These are phyloP conservation scores for Yamadazyma philogaea DNA, from an alignment of 805 yeast genomes.

Conservation along the genomic window DNA sequence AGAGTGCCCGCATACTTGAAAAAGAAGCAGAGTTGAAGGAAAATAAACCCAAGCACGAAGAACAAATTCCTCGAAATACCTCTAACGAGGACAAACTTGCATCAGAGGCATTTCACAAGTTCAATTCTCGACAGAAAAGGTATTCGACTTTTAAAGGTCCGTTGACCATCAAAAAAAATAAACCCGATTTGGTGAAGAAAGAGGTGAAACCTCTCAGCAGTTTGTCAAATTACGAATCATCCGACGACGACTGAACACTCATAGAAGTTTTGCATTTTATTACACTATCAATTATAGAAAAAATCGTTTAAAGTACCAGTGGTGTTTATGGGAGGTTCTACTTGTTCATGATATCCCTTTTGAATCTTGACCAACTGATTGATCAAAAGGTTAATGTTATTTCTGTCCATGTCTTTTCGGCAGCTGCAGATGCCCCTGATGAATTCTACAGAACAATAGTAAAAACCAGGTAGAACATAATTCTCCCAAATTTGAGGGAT, in stretches of 20 bases:
- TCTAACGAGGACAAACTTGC: conserved; percentile 17
- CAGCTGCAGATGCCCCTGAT: conserved; percentile 60
- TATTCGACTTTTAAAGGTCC: not conserved
- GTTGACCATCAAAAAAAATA: conserved; percentile 3
- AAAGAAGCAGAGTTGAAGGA: conserved; percentile 14
- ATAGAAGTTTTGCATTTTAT: conserved; percentile 1
- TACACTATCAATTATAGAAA: conserved; percentile 16
- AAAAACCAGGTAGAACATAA: conserved; percentile 59
- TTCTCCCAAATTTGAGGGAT: conserved; percentile 52
- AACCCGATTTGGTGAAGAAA: conserved; percentile 1
- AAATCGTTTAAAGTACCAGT: conserved; percentile 36
- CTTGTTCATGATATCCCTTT: conserved; percentile 28
- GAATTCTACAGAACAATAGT: conserved; percentile 74
- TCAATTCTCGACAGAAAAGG: conserved; percentile 1
- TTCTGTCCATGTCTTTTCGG: conserved; percentile 42
- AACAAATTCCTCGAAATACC: conserved; percentile 10
- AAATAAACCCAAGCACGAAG: not conserved
- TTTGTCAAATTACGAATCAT: conserved; percentile 9
- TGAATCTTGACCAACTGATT: conserved; percentile 28
- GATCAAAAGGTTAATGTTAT: conserved; percentile 25
- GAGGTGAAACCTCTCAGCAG: not conserved
- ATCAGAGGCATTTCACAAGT: conserved; percentile 12
- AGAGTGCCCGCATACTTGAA: conserved; percentile 17
- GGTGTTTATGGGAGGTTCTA: conserved; percentile 30
- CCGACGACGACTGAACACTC: conserved; percentile 8